Conservation (phyloP, 2,329 filamentous ascomycete species). For the Aspergillus quadricinctus region DNA sequence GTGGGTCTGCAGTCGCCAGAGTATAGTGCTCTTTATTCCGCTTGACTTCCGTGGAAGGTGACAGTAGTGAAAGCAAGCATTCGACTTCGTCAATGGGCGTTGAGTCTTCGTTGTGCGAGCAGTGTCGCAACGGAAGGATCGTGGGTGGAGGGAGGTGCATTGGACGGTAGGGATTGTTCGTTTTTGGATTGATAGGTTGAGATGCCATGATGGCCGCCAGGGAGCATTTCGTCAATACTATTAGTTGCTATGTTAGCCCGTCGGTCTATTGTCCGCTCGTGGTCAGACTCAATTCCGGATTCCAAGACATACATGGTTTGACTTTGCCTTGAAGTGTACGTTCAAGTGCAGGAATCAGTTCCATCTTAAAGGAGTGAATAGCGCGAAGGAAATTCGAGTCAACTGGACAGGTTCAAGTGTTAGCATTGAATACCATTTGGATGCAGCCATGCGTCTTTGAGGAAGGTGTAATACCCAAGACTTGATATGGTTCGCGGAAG, state of each 20-base stretch:
- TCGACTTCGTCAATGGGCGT: conserved; percentile 41
- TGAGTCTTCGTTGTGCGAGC: conserved; percentile 42
- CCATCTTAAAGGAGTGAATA: conserved; percentile 81
- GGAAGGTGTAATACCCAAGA: conserved; percentile 53
- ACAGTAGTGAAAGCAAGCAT: conserved; percentile 44
- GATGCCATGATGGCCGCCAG: conserved; percentile 41
- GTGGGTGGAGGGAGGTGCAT: conserved; percentile 44
- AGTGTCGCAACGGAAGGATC: conserved; percentile 43
- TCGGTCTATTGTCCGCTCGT: not conserved
- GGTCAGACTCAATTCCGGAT: not conserved
- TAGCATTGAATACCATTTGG: conserved; percentile 1
- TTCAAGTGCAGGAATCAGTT: conserved; percentile 70
- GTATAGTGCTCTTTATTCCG: conserved; percentile 48
- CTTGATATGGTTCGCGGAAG: conserved; percentile 92
- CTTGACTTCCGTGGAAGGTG: conserved; percentile 33
- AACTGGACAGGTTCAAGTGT: conserved; percentile 45
- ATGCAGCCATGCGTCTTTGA: conserved; percentile 17
- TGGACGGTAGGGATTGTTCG: conserved; percentile 38
- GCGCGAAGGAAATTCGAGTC: conserved; percentile 82
- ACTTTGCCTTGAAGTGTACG: conserved; percentile 81
- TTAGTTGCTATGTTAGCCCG: conserved; percentile 29
- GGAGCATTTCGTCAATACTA: conserved; percentile 70
- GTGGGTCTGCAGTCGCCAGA: conserved; percentile 42
- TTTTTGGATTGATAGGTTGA: conserved; percentile 35
- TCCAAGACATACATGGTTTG: conserved; percentile 64